phyloP scores from a whole-genome alignment of 163 green algal genomes.

The Prototheca cutis region DNA sequence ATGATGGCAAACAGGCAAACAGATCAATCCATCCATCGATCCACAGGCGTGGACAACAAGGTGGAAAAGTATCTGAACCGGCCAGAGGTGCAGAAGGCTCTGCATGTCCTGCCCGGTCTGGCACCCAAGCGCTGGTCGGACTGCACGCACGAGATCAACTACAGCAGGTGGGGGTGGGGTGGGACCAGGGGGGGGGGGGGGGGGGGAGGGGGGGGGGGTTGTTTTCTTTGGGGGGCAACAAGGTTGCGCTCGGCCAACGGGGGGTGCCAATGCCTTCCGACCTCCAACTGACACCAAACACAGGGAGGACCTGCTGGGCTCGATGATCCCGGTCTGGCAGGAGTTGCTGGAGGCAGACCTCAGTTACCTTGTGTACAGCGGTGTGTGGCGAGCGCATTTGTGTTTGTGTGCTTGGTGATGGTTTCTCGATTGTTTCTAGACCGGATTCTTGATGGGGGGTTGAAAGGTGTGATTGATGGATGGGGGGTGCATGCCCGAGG shows the following conservation, averaged over 20 bases:
- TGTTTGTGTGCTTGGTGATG: too few species aligned
- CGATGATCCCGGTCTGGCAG: constrained; percentile 59
- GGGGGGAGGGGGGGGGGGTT: too few species aligned
- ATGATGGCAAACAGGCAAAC: too few species aligned
- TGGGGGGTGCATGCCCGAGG: too few species aligned
- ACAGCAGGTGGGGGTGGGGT: constrained; percentile 21
- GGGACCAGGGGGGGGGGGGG: not conserved
- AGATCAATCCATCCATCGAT: not conserved
- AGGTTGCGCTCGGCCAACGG: too few species aligned
- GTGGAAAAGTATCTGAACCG: constrained; percentile 67
- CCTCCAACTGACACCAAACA: too few species aligned
- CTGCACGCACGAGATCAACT: constrained; percentile 31
- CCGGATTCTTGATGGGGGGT: too few species aligned
- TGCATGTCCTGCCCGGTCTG: constrained; percentile 29
- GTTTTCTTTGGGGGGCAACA: too few species aligned
- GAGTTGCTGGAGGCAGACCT: constrained; percentile 38
- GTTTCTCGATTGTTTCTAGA: too few species aligned
- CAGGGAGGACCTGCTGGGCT: constrained; percentile 52
- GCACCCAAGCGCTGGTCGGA: constrained; percentile 34
- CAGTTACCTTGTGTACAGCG: constrained; percentile 34
- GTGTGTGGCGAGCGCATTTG: not conserved
- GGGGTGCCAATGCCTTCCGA: too few species aligned
- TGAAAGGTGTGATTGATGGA: too few species aligned
- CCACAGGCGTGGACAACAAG: constrained; percentile 49
- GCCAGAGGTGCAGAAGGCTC: constrained; percentile 35